phyloP scores from a whole-genome alignment of 345 rosid genomes.

The Arabis hirsuta region DNA sequence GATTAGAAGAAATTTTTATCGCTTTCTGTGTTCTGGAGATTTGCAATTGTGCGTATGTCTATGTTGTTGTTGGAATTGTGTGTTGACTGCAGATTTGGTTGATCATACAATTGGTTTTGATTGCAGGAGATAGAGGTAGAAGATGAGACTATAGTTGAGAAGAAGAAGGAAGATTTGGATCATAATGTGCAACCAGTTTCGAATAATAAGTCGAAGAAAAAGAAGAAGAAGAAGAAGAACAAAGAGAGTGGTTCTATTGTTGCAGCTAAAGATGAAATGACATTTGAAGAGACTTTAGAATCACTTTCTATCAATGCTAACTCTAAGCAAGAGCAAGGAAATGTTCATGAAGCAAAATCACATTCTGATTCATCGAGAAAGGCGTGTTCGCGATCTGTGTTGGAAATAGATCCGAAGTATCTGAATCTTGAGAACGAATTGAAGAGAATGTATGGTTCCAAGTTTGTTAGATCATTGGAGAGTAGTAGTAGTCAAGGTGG shows the following conservation, averaged over 20 bases:
- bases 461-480: slow-evolving; percentile 83
- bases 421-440: slow-evolving; percentile 80
- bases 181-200: slow-evolving; percentile 13
- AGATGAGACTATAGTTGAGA: slow-evolving; percentile 43
- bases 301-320: slow-evolving; percentile 49
- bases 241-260: slow-evolving; percentile 52
- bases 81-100: not conserved
- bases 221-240: slow-evolving; percentile 79
- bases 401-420: slow-evolving; percentile 72
- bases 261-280: slow-evolving; percentile 39
- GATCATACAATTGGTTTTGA: slow-evolving; percentile 27
- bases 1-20: not conserved
- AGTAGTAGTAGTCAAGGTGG: slow-evolving; percentile 58
- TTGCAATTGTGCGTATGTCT: too few species aligned
- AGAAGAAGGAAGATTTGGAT: slow-evolving; percentile 30
- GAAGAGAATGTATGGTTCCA: slow-evolving; percentile 80
- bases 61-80: not conserved
- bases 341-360: slow-evolving; percentile 43
- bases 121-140: slow-evolving; percentile 52
- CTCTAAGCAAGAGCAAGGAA: slow-evolving; percentile 44
- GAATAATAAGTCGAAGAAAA: slow-evolving; percentile 72
- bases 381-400: slow-evolving; percentile 41
- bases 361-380: slow-evolving; percentile 36
- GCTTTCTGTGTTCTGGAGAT: not conserved
- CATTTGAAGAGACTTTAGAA: slow-evolving; percentile 56